These are phyloP conservation scores for Tetrahymena borealis DNA, from an alignment of 73 alveolate genomes.

Conservation along the genomic window DNA sequence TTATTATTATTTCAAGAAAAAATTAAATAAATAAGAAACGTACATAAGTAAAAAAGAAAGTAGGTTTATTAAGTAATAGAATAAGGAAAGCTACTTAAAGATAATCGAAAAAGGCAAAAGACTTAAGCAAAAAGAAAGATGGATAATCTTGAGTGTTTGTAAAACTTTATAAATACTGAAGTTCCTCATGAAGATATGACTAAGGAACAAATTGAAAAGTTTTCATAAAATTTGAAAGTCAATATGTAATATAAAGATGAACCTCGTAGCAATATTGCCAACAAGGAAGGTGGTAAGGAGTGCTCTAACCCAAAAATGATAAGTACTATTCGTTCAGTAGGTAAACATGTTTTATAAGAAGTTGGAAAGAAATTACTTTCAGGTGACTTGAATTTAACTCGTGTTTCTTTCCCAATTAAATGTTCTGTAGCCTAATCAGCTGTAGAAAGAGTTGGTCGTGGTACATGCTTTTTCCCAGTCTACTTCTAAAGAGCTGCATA, in stretches of 20 bases:
- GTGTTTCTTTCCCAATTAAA: constrained; percentile 63
- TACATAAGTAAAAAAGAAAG: too few relatives aligned
- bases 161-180: background rate
- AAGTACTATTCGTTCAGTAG: constrained; percentile 51
- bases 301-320: constrained; percentile 9
- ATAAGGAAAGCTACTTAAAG: background rate
- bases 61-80: background rate
- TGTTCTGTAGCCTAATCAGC: constrained; percentile 50
- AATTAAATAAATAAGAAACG: too few relatives aligned
- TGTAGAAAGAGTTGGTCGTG: constrained; percentile 19
- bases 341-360: constrained; percentile 51
- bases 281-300: constrained; percentile 39
- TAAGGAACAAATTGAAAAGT: background rate
- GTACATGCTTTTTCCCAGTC: constrained; percentile 45
- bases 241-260: constrained; percentile 16
- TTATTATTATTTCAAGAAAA: too few relatives aligned
- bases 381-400: constrained; percentile 64
- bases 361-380: constrained; percentile 57
- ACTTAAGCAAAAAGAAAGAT: background rate
- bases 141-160: background rate
- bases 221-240: background rate
- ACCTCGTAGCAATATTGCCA: constrained; percentile 16
- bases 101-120: background rate
- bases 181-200: background rate
- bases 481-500: constrained; percentile 62